Conservation (phyloP, 768 basidiomycete genomes). For the Lactarius indigo region DNA sequence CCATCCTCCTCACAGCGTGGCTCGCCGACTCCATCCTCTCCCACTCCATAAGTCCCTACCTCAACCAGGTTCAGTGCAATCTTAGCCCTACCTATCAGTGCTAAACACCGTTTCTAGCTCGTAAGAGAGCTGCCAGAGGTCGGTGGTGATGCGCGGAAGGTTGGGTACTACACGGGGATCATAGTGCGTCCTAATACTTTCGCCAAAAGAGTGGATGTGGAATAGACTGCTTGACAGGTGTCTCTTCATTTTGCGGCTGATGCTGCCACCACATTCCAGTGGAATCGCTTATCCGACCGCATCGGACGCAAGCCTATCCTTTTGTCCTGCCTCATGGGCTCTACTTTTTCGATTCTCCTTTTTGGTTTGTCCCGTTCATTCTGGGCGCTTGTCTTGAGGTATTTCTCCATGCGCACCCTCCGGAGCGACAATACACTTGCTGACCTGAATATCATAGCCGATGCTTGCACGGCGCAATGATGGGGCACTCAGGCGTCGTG, state of each 20-base stretch:
- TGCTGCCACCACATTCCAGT: not conserved
- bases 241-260: not conserved
- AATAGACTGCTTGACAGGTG: not conserved
- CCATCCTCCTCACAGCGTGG: no score
- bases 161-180: not conserved
- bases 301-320: not conserved
- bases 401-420: not conserved
- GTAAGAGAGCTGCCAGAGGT: not conserved
- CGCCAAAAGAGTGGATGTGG: not conserved
- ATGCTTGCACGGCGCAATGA: no score
- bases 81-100: no score
- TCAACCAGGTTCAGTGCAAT: no score
- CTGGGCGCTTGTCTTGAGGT: not conserved
- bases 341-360: not conserved
- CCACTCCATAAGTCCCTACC: no score
- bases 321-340: not conserved
- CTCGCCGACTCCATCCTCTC: no score
- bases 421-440: not conserved
- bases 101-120: no score
- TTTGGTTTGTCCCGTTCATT: not conserved
- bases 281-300: not conserved
- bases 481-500: no score
- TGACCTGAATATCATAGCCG: not conserved
- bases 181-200: not conserved
- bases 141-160: not conserved